A percentile compares a stretch with the other conserved stretches of the same genome.
These are phyloP conservation scores for Crithidia sp. DNA, from an alignment of 208 protist genomes.

Conservation along the genomic window DNA sequence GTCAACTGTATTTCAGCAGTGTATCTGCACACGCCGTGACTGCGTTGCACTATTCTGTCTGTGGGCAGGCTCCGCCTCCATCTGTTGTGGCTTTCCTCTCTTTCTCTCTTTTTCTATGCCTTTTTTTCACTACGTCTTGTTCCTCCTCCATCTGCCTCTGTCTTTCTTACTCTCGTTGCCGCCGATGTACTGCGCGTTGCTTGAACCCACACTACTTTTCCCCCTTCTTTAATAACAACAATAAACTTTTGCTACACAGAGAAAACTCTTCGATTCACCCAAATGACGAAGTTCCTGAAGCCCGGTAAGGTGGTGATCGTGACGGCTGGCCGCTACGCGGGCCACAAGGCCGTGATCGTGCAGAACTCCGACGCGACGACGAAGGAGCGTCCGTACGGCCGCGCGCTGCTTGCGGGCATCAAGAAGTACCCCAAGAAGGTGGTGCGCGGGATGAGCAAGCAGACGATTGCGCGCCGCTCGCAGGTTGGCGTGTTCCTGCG, in stretches of 20 bases:
- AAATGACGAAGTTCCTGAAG: constrained; percentile 78
- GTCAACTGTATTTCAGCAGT: too few species aligned
- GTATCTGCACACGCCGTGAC: too few species aligned
- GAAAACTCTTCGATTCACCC: neutral
- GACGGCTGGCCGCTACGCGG: constrained; percentile 97
- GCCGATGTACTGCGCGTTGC: neutral
- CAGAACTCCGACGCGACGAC: constrained; percentile 92
- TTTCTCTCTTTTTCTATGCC: neutral
- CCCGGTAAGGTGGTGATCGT: constrained; percentile 98
- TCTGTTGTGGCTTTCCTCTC: neutral
- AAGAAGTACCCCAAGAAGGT: constrained; percentile 96
- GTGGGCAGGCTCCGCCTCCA: too few species aligned
- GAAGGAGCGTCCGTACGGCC: constrained; percentile 95
- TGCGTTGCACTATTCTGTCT: too few species aligned
- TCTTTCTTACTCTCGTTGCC: neutral
- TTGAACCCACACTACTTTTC: neutral
- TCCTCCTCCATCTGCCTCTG: neutral
- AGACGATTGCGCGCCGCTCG: constrained; percentile 92
- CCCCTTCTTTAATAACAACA: neutral
- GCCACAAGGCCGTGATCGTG: constrained; percentile 98
- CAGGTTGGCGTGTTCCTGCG: constrained; percentile 97
- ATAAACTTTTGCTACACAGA: neutral
- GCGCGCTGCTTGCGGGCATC: constrained; percentile 96
- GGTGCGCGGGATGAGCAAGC: constrained; percentile 94
- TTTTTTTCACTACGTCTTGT: neutral